Percentiles rank a stretch among this genome's conserved stretches.
phyloP scores from a whole-genome alignment of 1,284 basidiomycete species.

The Trametes versicolor region DNA sequence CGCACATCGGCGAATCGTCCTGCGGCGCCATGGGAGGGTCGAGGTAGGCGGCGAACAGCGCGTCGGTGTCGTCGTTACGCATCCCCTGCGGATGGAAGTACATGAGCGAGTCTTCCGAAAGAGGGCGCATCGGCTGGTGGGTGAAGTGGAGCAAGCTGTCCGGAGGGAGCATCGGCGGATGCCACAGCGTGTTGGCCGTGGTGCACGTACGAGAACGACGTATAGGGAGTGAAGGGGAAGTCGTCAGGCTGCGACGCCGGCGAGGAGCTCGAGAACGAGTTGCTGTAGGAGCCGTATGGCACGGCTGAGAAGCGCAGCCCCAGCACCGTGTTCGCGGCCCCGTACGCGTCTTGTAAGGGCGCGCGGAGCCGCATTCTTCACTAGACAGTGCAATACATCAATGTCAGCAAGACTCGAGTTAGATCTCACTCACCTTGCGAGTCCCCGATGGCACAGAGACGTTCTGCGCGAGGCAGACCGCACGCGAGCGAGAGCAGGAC shows the following conservation, averaged over 20 bases:
- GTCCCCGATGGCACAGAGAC: too few species aligned
- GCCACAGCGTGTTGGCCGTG: constrained; percentile 70
- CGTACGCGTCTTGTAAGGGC: too few species aligned
- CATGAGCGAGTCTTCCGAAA: constrained; percentile 55
- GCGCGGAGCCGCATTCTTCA: too few species aligned
- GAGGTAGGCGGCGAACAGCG: constrained; percentile 61
- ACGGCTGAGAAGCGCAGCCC: constrained; percentile 54
- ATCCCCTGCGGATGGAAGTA: constrained; percentile 58
- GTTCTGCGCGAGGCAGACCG: too few species aligned
- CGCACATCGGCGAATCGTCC: constrained; percentile 48
- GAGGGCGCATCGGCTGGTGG: constrained; percentile 69
- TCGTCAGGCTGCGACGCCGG: constrained; percentile 62
- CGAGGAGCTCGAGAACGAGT: constrained; percentile 50
- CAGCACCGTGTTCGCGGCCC: too few species aligned
- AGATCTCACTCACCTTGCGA: too few species aligned
- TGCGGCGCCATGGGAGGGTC: constrained; percentile 66
- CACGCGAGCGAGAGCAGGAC: too few species aligned
- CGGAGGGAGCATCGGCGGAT: constrained; percentile 74
- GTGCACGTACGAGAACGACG: constrained; percentile 52
- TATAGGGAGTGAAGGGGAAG: constrained; percentile 58
- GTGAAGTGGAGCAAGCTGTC: constrained; percentile 59
- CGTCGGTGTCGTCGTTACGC: constrained; percentile 51
- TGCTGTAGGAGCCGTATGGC: constrained; percentile 45
- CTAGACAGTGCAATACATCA: too few species aligned
- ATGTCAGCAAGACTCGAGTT: too few species aligned